Conservation (phyloP, 176 grass and related monocot species). For the Saccharum spontaneum region DNA sequence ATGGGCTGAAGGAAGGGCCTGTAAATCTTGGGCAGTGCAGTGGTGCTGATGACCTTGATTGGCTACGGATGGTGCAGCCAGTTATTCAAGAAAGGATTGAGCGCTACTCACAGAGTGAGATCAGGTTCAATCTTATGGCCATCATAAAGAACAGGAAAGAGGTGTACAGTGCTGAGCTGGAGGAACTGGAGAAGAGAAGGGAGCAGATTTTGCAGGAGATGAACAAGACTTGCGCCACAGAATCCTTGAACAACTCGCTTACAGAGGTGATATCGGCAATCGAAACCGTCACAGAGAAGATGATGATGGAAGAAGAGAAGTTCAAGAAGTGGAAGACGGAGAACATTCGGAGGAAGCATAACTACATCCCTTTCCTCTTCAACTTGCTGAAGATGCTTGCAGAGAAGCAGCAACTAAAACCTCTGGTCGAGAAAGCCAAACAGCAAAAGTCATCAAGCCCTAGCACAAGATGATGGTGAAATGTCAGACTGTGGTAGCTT, state of each 20-base stretch:
- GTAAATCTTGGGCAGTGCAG: slow-evolving; percentile 79
- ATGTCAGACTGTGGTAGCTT: background rate
- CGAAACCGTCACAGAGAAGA: slow-evolving; percentile 65
- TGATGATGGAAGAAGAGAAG: slow-evolving; percentile 95
- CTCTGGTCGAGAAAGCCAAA: slow-evolving; percentile 72
- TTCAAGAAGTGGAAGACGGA: slow-evolving; percentile 96
- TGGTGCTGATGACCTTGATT: slow-evolving; percentile 59
- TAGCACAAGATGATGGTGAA: slow-evolving; percentile 27
- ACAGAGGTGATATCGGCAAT: slow-evolving; percentile 62
- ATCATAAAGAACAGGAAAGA: slow-evolving; percentile 95
- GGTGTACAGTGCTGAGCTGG: slow-evolving; percentile 64
- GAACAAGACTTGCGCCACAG: background rate
- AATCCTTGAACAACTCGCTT: slow-evolving; percentile 45
- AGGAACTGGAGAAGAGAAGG: slow-evolving; percentile 76
- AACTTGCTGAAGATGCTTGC: slow-evolving; percentile 92
- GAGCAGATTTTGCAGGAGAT: slow-evolving; percentile 72
- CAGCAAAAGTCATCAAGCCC: slow-evolving; percentile 53
- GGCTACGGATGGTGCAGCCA: slow-evolving; percentile 87
- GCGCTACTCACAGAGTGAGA: slow-evolving; percentile 85
- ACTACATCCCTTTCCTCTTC: slow-evolving; percentile 97
- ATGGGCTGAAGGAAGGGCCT: slow-evolving; percentile 88
- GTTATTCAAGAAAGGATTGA: slow-evolving; percentile 90
- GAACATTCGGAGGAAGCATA: slow-evolving; percentile 94
- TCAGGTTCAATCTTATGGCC: slow-evolving; percentile 94
- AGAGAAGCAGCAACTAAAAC: slow-evolving; percentile 87